These are phyloP conservation scores for Apiospora saccharicola DNA, from an alignment of 2,329 filamentous ascomycete species.

Conservation along the genomic window DNA sequence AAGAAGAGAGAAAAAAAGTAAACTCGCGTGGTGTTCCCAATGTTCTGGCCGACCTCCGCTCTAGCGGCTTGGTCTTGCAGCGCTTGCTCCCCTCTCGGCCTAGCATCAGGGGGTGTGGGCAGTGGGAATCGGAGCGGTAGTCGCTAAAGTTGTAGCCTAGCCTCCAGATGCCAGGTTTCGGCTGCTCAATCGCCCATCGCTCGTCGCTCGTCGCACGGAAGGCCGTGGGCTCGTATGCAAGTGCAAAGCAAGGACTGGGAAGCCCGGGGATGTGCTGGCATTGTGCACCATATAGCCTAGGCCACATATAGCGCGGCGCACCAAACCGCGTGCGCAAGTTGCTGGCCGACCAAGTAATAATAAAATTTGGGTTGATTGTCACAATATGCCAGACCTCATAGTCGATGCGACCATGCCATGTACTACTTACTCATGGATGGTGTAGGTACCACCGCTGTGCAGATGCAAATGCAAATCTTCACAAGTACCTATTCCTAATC, in stretches of 20 bases:
- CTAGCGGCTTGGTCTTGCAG: neutral
- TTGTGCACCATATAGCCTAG: neutral
- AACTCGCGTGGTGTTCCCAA: neutral
- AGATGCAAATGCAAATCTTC: neutral
- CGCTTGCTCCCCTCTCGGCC: neutral
- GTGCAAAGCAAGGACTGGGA: conserved; percentile 3
- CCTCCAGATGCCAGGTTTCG: neutral
- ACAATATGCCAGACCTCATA: conserved; percentile 10
- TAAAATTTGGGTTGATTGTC: conserved; percentile 1
- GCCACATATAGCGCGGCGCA: neutral
- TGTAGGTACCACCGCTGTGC: neutral
- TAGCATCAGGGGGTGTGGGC: conserved; percentile 2
- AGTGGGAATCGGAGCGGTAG: neutral
- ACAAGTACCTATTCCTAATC: neutral
- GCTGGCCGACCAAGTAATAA: neutral
- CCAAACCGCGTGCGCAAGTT: neutral
- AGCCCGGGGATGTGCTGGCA: neutral
- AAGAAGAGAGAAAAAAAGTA: neutral
- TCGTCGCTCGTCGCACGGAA: neutral
- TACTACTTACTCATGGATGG: neutral
- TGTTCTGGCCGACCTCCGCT: conserved; percentile 7
- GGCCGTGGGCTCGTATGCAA: conserved; percentile 13
- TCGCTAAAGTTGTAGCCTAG: neutral
- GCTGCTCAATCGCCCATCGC: no score
- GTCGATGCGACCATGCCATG: neutral